These are phyloP conservation scores for Yarrowia hollandica DNA, from an alignment of 805 yeast species.

Conservation along the genomic window DNA sequence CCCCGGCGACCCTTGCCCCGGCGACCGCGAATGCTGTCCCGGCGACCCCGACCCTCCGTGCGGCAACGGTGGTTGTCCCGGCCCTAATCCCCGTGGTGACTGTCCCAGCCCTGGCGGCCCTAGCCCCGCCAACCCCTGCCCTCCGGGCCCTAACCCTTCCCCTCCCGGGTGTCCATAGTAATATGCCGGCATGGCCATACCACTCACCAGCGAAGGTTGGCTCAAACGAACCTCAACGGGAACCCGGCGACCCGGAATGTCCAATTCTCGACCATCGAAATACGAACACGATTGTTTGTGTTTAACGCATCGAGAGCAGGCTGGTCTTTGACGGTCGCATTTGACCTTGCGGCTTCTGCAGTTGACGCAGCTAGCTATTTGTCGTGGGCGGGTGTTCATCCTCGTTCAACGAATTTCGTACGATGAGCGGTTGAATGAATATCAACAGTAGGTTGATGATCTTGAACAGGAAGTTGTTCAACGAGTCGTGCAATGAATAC, in stretches of 20 bases:
- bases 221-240: neutral
- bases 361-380: slow-evolving; percentile 20
- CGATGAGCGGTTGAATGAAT: no score
- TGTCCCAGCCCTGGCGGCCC: neutral
- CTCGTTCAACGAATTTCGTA: no score
- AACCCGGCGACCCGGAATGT: neutral
- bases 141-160: no score
- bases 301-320: slow-evolving; percentile 13
- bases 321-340: slow-evolving; percentile 3
- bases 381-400: slow-evolving; percentile 7
- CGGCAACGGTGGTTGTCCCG: no score
- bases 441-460: no score
- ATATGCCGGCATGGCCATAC: neutral
- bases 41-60: no score
- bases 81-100: no score
- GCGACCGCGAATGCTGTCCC: no score
- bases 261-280: slow-evolving; percentile 2
- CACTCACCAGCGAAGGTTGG: neutral
- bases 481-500: no score
- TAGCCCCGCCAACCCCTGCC: neutral
- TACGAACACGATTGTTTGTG: slow-evolving; percentile 11
- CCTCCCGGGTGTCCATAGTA: neutral
- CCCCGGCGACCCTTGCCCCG: neutral
- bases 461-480: no score
- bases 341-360: slow-evolving; percentile 22